Conservation (phyloP, 306 rosid genomes). For the Lagenaria siceraria region DNA sequence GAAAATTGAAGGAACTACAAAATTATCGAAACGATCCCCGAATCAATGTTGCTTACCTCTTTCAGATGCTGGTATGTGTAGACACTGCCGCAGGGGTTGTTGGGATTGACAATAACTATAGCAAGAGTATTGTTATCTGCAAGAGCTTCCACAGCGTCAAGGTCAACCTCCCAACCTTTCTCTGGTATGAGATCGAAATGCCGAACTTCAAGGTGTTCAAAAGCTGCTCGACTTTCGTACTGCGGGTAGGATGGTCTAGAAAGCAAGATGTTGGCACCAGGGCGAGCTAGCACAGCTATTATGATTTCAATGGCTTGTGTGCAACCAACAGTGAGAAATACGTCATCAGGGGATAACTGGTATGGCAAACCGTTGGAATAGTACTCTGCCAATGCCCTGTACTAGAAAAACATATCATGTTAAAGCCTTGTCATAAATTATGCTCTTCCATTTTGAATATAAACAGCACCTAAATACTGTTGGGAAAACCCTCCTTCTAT, state of each 20-base stretch:
- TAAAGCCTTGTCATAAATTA: not conserved
- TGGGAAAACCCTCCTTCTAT: too few species aligned
- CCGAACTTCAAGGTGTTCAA: constrained; percentile 38
- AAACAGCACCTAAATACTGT: not conserved
- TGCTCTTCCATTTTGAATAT: not conserved
- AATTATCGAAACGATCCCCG: not conserved
- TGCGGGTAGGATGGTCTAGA: constrained; percentile 62
- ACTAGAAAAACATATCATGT: not conserved
- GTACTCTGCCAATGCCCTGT: constrained; percentile 19
- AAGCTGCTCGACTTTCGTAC: constrained; percentile 32
- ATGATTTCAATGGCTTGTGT: constrained; percentile 53
- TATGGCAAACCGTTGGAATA: not conserved
- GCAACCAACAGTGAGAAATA: constrained; percentile 45
- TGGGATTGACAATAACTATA: constrained; percentile 47
- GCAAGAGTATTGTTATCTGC: constrained; percentile 57
- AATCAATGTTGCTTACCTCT: constrained; percentile 19
- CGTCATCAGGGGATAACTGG: constrained; percentile 11
- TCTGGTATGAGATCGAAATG: constrained; percentile 46
- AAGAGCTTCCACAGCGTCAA: constrained; percentile 38
- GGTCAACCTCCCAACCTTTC: constrained; percentile 50
- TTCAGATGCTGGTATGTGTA: constrained; percentile 41
- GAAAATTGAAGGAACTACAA: not conserved
- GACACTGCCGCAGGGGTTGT: constrained; percentile 62
- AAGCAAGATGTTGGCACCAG: constrained; percentile 57
- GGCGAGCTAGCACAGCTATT: constrained; percentile 39